Base-by-base conservation (phyloP, 164 flowering plant genomes). In the Umbellularia californica region DNA sequence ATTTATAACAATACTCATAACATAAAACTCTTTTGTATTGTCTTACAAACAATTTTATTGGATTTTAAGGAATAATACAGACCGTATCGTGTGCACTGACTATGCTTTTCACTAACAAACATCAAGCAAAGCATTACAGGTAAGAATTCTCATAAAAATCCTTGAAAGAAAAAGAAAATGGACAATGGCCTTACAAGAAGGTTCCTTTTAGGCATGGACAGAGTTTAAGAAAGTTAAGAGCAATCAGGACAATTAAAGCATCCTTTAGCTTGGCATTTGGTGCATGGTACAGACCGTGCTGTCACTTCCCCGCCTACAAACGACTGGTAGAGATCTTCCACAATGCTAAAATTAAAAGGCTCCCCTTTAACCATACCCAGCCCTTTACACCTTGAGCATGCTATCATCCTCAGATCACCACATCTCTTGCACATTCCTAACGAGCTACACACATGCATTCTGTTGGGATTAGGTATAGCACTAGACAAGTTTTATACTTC, bases 391-490 rank as follows among this genome's bases (percentile, higher is more conserved):
- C 70, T 83, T 70, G 86, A 78, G 83, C 97, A 94, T 25, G 95
- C 95, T 76, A 91, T 86, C 83, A 87, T 68, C 83, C 74, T 88
- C 77, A 92, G 75, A 79, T 92, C 88, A 55, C 97, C 98, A 70
- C 97, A 94, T 84, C 83, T 85, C 78, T 84, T 92, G 93, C 97
- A 92, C 97, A 91, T 88, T 0, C 94, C 92, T 50, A 92, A 58
- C 13, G 93, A 88, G 35, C 98, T 94, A 88, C 77, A 83, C 52
- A 78, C 60, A 60, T 52, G 60, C 24, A 24, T n/a, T 51, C 47
- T 41, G 47, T 55, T 55, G n/a, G 60, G n/a, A 4, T 55, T 55
- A 55, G 20, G n/a, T 15, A 55, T 17, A 55, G 60, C 17, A 13
- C 17, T 55, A 55, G 20, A 55, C 60, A 2, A 55, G 47, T 41